These are phyloP conservation scores for Talaromyces borbonicus DNA, from an alignment of 495 filamentous ascomycete genomes.

Conservation along the genomic window DNA sequence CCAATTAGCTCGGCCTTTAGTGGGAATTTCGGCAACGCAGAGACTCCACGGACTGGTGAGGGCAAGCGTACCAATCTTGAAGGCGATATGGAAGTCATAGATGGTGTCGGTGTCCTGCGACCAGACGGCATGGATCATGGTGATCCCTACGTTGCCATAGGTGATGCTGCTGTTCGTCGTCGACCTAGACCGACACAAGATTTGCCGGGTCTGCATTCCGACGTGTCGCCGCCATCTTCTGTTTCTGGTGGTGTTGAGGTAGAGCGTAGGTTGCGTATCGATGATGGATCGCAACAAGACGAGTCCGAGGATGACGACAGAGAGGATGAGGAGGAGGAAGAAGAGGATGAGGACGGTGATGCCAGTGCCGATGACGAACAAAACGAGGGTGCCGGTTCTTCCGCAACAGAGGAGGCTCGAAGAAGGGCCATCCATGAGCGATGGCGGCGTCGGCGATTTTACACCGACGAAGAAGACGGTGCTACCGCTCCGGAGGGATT, in stretches of 20 bases:
- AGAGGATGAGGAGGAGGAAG: constrained; percentile 17
- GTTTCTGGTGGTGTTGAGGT: neutral
- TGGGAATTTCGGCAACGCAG: constrained; percentile 52
- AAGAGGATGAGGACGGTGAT: constrained; percentile 20
- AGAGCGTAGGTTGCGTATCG: neutral
- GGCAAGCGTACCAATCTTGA: constrained; percentile 50
- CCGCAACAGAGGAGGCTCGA: constrained; percentile 24
- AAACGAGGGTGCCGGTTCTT: neutral
- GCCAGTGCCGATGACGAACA: constrained; percentile 22
- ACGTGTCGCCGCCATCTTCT: neutral
- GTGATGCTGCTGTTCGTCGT: constrained; percentile 36
- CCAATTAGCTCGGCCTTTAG: constrained; percentile 67
- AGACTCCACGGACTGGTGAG: constrained; percentile 46
- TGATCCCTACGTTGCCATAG: constrained; percentile 37
- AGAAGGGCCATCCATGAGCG: constrained; percentile 54
- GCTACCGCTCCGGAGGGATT: constrained; percentile 52
- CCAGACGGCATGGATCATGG: constrained; percentile 37
- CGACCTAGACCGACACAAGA: constrained; percentile 22
- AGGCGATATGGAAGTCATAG: constrained; percentile 53
- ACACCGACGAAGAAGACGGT: constrained; percentile 73
- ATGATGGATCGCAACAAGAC: neutral
- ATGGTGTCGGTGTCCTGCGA: constrained; percentile 40
- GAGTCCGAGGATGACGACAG: constrained; percentile 14
- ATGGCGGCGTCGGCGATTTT: constrained; percentile 65
- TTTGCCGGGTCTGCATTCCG: neutral